These are phyloP conservation scores for Microdochium trichocladiopsis DNA, from an alignment of 2,329 filamentous ascomycete species.

Conservation along the genomic window DNA sequence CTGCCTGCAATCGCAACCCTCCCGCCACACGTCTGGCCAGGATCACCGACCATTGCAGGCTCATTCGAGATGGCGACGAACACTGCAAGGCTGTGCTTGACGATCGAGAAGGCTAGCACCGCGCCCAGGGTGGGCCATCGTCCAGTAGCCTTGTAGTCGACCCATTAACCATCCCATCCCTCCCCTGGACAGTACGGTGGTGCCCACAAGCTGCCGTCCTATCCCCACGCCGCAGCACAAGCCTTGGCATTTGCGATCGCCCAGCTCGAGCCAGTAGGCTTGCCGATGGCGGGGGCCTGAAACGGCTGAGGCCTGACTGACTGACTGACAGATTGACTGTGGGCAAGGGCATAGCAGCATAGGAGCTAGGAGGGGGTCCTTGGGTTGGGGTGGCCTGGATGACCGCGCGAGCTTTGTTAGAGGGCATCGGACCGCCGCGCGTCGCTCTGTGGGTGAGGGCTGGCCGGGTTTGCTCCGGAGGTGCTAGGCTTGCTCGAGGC, in stretches of 20 bases:
- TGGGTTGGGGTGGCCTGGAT: no score
- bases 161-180: neutral
- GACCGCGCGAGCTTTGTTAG: no score
- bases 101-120: no score
- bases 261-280: neutral
- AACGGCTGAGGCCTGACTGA: neutral
- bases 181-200: neutral
- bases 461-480: neutral
- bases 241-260: neutral
- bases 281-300: neutral
- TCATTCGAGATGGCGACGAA: neutral
- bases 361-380: no score
- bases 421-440: neutral
- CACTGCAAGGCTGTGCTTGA: neutral
- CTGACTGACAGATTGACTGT: no score
- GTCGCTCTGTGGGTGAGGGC: neutral
- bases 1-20: no score
- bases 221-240: neutral
- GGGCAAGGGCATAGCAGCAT: no score
- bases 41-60: no score
- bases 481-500: neutral
- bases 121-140: neutral
- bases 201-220: neutral
- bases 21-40: no score
- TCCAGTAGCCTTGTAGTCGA: no score